phyloP scores from a whole-genome alignment of 2,329 filamentous ascomycete genomes.

The Fonsecaea nubica region DNA sequence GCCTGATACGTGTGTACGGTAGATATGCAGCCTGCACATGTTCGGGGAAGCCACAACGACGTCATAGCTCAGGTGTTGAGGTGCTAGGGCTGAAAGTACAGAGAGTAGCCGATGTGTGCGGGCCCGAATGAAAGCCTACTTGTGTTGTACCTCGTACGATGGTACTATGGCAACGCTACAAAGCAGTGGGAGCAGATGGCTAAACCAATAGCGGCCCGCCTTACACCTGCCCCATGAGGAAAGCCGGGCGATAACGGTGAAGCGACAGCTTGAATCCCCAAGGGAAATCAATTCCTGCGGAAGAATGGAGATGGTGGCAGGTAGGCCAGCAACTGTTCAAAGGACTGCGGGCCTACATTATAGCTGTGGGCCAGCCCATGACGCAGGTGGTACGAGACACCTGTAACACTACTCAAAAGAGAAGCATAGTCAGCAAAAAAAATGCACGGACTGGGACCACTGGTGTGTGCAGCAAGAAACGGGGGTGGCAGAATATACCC shows the following conservation, averaged over 20 bases:
- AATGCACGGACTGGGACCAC: not conserved
- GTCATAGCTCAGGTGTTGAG: conserved; percentile 3
- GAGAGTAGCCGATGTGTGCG: not conserved
- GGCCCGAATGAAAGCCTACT: conserved; percentile 1
- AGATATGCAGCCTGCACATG: not conserved
- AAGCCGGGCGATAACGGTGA: conserved; percentile 9
- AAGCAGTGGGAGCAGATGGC: not conserved
- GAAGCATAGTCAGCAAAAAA: conserved; percentile 1
- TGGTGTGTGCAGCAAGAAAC: not conserved
- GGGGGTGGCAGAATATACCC: not conserved
- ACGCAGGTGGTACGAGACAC: conserved; percentile 7
- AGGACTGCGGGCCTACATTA: conserved; percentile 10
- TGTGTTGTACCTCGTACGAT: too few relatives aligned
- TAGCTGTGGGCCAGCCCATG: conserved; percentile 4
- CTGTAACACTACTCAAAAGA: conserved; percentile 10
- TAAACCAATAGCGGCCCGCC: conserved; percentile 7
- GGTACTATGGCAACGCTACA: too few relatives aligned
- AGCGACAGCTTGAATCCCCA: conserved; percentile 10
- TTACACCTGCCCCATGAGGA: conserved; percentile 18
- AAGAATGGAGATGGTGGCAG: not conserved
- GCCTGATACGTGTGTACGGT: not conserved
- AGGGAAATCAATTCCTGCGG: not conserved
- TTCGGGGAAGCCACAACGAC: not conserved
- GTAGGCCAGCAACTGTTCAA: not conserved
- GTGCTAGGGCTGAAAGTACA: not conserved